phyloP scores from a whole-genome alignment of 1,139 yeast genomes.

The Scheffersomyces cryptocercus region DNA sequence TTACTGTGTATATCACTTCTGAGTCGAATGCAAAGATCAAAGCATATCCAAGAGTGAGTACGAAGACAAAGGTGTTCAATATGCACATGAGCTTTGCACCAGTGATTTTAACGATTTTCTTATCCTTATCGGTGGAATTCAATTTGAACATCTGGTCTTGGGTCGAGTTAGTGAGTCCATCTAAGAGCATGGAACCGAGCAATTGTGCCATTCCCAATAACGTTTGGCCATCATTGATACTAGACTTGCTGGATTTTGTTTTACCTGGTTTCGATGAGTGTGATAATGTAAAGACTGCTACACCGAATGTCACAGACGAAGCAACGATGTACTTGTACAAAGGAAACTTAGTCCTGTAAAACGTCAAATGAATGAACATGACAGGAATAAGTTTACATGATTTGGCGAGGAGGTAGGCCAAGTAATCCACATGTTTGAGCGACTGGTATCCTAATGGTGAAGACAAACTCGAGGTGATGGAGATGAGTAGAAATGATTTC shows the following conservation, averaged over 20 bases:
- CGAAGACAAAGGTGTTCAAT: slow-evolving; percentile 60
- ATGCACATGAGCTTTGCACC: slow-evolving; percentile 91
- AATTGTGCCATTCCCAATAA: slow-evolving; percentile 63
- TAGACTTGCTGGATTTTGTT: slow-evolving; percentile 18
- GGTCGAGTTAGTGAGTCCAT: slow-evolving; percentile 90
- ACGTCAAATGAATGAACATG: slow-evolving; percentile 74
- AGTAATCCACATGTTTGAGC: slow-evolving; percentile 78
- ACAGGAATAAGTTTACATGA: slow-evolving; percentile 94
- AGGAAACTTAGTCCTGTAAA: slow-evolving; percentile 76
- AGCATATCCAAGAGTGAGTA: slow-evolving; percentile 42
- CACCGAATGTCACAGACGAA: slow-evolving; percentile 74
- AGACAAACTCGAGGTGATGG: slow-evolving; percentile 77
- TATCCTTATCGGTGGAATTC: slow-evolving; percentile 11
- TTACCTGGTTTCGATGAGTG: slow-evolving; percentile 18
- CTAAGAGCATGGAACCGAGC: slow-evolving; percentile 66
- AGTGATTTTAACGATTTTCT: slow-evolving; percentile 28
- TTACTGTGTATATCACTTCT: slow-evolving; percentile 51
- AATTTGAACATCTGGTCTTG: slow-evolving; percentile 79
- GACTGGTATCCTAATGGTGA: slow-evolving; percentile 80
- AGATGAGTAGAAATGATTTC: slow-evolving; percentile 57
- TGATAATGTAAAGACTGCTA: slow-evolving; percentile 68
- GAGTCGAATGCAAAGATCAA: slow-evolving; percentile 38
- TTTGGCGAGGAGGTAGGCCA: slow-evolving; percentile 83
- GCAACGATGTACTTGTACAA: slow-evolving; percentile 78
- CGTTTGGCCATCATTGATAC: slow-evolving; percentile 42